These are phyloP conservation scores for Arthrinium phaeospermum DNA, from an alignment of 2,329 filamentous ascomycete species.

Conservation along the genomic window DNA sequence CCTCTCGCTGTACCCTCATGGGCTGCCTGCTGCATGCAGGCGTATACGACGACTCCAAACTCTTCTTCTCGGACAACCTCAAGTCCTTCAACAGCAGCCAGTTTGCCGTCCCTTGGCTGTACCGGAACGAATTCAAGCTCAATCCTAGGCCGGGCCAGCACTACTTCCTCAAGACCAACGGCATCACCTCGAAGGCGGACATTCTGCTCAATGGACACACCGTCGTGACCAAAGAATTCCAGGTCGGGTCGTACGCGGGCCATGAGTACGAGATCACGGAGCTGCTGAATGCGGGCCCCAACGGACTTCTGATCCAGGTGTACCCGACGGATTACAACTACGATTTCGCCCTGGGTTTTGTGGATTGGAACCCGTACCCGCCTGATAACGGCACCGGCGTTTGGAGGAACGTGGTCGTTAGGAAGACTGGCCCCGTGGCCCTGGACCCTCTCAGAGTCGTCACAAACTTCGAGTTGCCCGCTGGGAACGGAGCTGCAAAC, in stretches of 20 bases:
- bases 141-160: constrained; percentile 43
- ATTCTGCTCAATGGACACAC: constrained; percentile 63
- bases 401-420: constrained; percentile 64
- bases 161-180: constrained; percentile 61
- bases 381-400: constrained; percentile 68
- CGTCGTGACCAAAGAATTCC: constrained; percentile 53
- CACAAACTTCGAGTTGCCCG: constrained; percentile 45
- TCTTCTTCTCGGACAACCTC: constrained; percentile 62
- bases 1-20: constrained; percentile 60
- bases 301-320: constrained; percentile 58
- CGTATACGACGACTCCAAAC: constrained; percentile 55
- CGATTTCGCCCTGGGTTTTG: constrained; percentile 64
- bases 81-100: constrained; percentile 47
- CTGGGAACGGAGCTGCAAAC: constrained; percentile 36
- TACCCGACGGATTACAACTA: constrained; percentile 65
- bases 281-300: constrained; percentile 43
- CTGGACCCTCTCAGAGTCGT: constrained; percentile 51
- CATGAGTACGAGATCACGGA: constrained; percentile 60
- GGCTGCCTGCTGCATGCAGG: constrained; percentile 59
- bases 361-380: constrained; percentile 68
- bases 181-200: constrained; percentile 65
- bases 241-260: constrained; percentile 63
- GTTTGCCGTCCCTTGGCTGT: constrained; percentile 64
- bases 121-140: constrained; percentile 58
- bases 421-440: constrained; percentile 57